These are phyloP conservation scores for Kickxella alabastrina DNA, from an alignment of 192 early-diverging fungal species.

Conservation along the genomic window DNA sequence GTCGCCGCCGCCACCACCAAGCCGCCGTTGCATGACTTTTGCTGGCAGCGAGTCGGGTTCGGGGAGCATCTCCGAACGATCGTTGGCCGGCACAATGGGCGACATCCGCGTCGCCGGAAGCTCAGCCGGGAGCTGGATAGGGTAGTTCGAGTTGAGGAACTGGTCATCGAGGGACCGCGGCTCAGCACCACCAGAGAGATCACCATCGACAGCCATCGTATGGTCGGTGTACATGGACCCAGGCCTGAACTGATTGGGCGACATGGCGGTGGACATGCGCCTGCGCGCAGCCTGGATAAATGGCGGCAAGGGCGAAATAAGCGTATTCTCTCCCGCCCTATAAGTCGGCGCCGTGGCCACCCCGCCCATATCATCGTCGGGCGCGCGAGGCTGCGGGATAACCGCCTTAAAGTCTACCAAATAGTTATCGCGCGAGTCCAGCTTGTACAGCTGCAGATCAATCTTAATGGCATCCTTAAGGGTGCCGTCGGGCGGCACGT, in stretches of 20 bases:
- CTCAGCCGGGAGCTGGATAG: slow-evolving; percentile 51
- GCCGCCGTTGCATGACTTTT: slow-evolving; percentile 29
- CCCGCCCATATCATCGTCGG: slow-evolving; percentile 16
- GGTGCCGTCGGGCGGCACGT: slow-evolving; percentile 49
- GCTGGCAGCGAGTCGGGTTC: slow-evolving; percentile 44
- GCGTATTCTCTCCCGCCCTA: slow-evolving; percentile 31
- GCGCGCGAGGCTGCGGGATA: slow-evolving; percentile 31
- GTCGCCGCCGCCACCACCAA: slow-evolving; percentile 7
- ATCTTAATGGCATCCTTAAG: slow-evolving; percentile 69
- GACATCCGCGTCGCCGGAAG: slow-evolving; percentile 13
- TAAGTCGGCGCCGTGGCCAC: slow-evolving; percentile 19
- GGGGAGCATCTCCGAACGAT: slow-evolving; percentile 49
- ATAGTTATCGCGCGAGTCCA: slow-evolving; percentile 82
- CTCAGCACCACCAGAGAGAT: slow-evolving; percentile 3
- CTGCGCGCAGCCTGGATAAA: slow-evolving; percentile 44
- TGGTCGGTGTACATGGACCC: slow-evolving; percentile 15
- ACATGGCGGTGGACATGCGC: slow-evolving; percentile 25
- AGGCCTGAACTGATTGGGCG: slow-evolving; percentile 11
- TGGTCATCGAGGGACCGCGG: slow-evolving; percentile 50
- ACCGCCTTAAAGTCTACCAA: slow-evolving; percentile 95
- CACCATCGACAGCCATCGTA: slow-evolving; percentile 4
- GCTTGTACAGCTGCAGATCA: slow-evolving; percentile 91
- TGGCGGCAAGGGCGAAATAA: slow-evolving; percentile 33
- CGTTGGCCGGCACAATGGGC: slow-evolving; percentile 18
- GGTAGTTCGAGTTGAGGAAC: slow-evolving; percentile 50